phyloP scores from a whole-genome alignment of 2,329 filamentous ascomycete species.

The Aspergillus fumigatiaffinis region DNA sequence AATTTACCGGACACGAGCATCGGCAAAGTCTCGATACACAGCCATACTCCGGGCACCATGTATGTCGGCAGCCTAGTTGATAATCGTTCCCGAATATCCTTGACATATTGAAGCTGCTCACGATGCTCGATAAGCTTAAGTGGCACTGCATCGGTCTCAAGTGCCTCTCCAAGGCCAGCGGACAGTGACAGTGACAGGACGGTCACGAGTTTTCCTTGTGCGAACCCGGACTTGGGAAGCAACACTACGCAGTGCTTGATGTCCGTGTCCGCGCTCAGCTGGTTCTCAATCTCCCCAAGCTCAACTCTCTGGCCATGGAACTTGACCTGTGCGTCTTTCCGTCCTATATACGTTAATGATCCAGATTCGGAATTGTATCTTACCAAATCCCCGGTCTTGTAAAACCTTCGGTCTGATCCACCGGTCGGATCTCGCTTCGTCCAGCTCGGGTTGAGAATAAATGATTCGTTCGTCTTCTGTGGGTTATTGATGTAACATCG shows the following conservation, averaged over 20 bases:
- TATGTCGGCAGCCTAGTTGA: conserved; percentile 40
- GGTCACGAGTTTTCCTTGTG: conserved; percentile 28
- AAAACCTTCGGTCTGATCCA: conserved; percentile 28
- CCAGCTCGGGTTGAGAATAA: conserved; percentile 56
- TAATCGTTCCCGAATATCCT: conserved; percentile 27
- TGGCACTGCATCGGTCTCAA: conserved; percentile 14
- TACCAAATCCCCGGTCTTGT: conserved; percentile 41
- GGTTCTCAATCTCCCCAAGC: conserved; percentile 50
- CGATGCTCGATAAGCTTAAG: conserved; percentile 22
- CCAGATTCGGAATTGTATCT: conserved; percentile 35
- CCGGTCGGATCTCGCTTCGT: conserved; percentile 36
- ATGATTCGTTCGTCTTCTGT: conserved; percentile 55
- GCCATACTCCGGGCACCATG: conserved; percentile 46
- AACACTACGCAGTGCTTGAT: conserved; percentile 35
- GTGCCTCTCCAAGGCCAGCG: conserved; percentile 16
- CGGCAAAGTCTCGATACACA: conserved; percentile 45
- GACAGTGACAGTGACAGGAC: conserved; percentile 29
- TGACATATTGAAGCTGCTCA: conserved; percentile 18
- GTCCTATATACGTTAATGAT: conserved; percentile 47
- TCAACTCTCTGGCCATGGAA: conserved; percentile 63
- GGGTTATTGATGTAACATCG: conserved; percentile 59
- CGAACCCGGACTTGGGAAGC: conserved; percentile 34
- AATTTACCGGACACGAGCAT: conserved; percentile 45
- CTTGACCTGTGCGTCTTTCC: conserved; percentile 67
- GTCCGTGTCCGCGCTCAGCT: conserved; percentile 24